phyloP scores from a whole-genome alignment of 441 rosid species.

The Adansonia rubrostipa region DNA sequence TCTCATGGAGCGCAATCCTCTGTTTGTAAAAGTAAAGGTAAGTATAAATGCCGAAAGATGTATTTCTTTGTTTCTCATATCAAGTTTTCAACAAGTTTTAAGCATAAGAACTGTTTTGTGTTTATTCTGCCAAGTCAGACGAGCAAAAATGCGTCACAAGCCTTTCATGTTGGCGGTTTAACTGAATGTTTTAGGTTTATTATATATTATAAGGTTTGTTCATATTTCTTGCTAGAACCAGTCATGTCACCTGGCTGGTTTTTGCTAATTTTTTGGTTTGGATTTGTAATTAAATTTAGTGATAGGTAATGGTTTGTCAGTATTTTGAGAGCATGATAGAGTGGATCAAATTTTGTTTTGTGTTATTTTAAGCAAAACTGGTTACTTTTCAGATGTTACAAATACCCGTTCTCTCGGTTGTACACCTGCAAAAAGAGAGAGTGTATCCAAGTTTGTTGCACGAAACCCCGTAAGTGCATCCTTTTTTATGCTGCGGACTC shows the following conservation, averaged over 20 bases:
- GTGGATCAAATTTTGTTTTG: background rate
- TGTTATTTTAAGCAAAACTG: constrained; percentile 14
- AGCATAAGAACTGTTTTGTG: background rate
- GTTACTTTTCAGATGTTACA: constrained; percentile 49
- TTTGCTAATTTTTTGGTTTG: background rate
- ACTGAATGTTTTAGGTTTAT: background rate
- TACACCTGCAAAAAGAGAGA: constrained; percentile 41
- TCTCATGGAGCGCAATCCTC: constrained; percentile 48
- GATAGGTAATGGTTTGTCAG: background rate
- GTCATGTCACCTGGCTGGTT: background rate
- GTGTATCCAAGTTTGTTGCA: constrained; percentile 37
- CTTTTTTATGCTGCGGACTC: background rate
- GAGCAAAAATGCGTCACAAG: too few species aligned
- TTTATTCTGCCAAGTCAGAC: background rate
- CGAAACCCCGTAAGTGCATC: constrained; percentile 47
- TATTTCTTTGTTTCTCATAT: background rate
- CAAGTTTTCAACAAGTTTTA: background rate
- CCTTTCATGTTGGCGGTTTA: background rate
- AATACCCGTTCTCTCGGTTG: constrained; percentile 34
- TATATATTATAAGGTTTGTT: background rate
- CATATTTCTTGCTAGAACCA: background rate
- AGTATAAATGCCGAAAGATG: constrained; percentile 1
- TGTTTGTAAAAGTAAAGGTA: constrained; percentile 55
- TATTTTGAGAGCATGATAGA: background rate
- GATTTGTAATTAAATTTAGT: background rate